Percentiles rank a stretch among this genome's conserved stretches.
phyloP scores from a whole-genome alignment of 2,329 filamentous ascomycete species.

The Fusarium lateritium region DNA sequence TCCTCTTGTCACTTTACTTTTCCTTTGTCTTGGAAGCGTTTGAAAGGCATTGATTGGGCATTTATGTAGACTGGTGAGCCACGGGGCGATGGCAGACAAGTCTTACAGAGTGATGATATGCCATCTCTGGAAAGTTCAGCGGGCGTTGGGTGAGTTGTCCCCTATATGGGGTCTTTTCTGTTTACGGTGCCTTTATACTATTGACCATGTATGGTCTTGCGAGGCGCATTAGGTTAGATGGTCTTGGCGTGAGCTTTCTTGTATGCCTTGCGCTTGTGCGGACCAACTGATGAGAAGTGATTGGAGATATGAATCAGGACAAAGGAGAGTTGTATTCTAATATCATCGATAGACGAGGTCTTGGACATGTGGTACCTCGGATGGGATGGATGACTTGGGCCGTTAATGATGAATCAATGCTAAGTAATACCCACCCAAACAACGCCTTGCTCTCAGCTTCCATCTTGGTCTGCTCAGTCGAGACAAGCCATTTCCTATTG shows the following conservation, averaged over 20 bases:
- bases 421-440: constrained; percentile 57
- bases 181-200: constrained; percentile 28
- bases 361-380: background rate
- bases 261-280: constrained; percentile 29
- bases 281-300: constrained; percentile 2
- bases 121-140: constrained; percentile 36
- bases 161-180: constrained; percentile 12
- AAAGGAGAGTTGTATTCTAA: background rate
- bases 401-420: constrained; percentile 23
- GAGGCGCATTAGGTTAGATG: constrained; percentile 40
- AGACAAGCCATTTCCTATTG: background rate
- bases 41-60: constrained; percentile 6
- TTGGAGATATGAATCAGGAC: background rate
- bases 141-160: constrained; percentile 43
- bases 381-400: constrained; percentile 11
- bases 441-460: constrained; percentile 40
- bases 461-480: background rate
- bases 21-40: constrained; percentile 21
- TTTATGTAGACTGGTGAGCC: constrained; percentile 37
- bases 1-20: constrained; percentile 18
- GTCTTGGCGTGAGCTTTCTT: constrained; percentile 21
- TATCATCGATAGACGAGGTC: constrained; percentile 20
- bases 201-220: constrained; percentile 18
- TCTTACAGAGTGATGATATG: constrained; percentile 25
- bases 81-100: constrained; percentile 29